A percentile compares a stretch with the other conserved stretches of the same genome.
Conservation (phyloP, 2,329 filamentous ascomycete genomes). For the Penicillium sp. region DNA sequence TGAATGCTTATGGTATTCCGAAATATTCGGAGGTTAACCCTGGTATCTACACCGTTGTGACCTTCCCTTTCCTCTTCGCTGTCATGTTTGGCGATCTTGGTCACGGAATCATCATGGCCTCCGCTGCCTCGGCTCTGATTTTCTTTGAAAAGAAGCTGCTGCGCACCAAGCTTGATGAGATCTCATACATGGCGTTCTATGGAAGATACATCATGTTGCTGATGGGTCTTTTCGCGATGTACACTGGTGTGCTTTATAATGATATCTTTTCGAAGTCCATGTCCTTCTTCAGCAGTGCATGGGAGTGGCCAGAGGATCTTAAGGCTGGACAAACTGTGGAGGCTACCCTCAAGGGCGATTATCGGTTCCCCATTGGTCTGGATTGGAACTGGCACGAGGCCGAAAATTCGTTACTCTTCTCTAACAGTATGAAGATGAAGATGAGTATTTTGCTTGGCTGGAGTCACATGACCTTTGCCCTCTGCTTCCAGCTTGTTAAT, state of each 20-base stretch:
- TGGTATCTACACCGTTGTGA: slow-evolving; percentile 90
- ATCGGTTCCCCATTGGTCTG: slow-evolving; percentile 92
- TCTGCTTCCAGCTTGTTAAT: slow-evolving; percentile 90
- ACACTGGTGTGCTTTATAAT: slow-evolving; percentile 96
- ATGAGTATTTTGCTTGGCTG: slow-evolving; percentile 97
- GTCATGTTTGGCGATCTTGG: slow-evolving; percentile 99
- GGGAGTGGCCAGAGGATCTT: slow-evolving; percentile 78
- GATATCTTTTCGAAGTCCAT: slow-evolving; percentile 94
- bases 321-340: slow-evolving; percentile 63
- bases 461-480: slow-evolving; percentile 88
- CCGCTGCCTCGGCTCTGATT: slow-evolving; percentile 86
- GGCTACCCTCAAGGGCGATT: slow-evolving; percentile 68
- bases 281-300: slow-evolving; percentile 84
- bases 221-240: slow-evolving; percentile 97
- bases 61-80: slow-evolving; percentile 98
- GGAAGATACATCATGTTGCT: slow-evolving; percentile 97
- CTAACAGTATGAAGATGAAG: slow-evolving; percentile 99
- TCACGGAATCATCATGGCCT: slow-evolving; percentile 85
- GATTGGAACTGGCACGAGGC: slow-evolving; percentile 97
- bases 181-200: slow-evolving; percentile 98
- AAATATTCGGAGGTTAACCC: slow-evolving; percentile 98
- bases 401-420: slow-evolving; percentile 92
- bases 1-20: slow-evolving; percentile 95
- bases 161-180: slow-evolving; percentile 89
- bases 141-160: slow-evolving; percentile 86